These are phyloP conservation scores for Pseudopithomyces chartarum DNA, from an alignment of 2,329 filamentous ascomycete genomes.

Conservation along the genomic window DNA sequence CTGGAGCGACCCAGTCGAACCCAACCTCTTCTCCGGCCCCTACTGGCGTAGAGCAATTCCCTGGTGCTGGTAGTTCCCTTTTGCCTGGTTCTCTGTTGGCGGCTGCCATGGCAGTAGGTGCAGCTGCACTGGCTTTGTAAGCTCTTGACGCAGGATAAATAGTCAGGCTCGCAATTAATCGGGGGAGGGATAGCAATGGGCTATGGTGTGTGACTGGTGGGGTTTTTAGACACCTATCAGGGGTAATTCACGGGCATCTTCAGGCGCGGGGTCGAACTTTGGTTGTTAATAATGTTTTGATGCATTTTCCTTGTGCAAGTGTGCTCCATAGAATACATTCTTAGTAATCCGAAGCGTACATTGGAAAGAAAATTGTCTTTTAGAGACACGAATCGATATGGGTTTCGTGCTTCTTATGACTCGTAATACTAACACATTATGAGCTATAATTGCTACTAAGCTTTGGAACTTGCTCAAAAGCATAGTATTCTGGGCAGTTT, in stretches of 20 bases:
- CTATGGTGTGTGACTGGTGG: too few relatives aligned
- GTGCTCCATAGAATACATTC: too few relatives aligned
- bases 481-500: too few relatives aligned
- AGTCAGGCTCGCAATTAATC: not conserved
- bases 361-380: too few relatives aligned
- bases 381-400: too few relatives aligned
- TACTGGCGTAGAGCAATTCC: not conserved
- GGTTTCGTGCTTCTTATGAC: too few relatives aligned
- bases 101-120: not conserved
- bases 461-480: too few relatives aligned
- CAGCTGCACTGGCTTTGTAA: not conserved
- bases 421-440: too few relatives aligned
- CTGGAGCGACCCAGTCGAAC: not conserved
- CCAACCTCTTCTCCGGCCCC: not conserved
- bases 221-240: too few relatives aligned
- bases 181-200: not conserved
- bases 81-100: not conserved
- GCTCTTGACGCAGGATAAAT: not conserved
- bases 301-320: too few relatives aligned
- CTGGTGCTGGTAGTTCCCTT: constrained; percentile 13
- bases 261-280: not conserved
- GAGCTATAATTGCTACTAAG: too few relatives aligned
- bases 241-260: not conserved
- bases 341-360: too few relatives aligned
- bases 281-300: not conserved